Conservation (phyloP, 106 monocot genomes). For the Dendrobium officinale region DNA sequence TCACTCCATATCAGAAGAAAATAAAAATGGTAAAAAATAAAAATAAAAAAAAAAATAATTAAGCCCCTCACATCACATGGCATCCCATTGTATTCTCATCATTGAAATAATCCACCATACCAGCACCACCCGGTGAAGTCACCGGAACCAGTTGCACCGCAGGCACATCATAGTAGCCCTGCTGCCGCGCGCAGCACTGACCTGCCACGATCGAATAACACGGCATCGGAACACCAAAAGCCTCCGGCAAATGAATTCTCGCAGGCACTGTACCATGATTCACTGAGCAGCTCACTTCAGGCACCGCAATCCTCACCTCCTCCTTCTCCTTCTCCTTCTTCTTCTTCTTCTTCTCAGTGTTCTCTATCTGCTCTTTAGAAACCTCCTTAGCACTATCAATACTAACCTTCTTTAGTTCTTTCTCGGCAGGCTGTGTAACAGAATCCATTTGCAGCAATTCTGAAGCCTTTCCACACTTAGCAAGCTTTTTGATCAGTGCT, state of each 20-base stretch:
- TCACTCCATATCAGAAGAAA: neutral
- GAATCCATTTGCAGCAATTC: slow-evolving; percentile 22
- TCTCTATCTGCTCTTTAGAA: neutral
- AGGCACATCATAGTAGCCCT: neutral
- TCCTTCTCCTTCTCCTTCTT: neutral
- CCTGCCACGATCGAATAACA: neutral
- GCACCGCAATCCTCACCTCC: neutral
- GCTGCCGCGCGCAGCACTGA: neutral
- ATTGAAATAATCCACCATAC: slow-evolving; percentile 66
- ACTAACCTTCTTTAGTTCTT: slow-evolving; percentile 5
- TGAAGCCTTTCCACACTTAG: slow-evolving; percentile 57
- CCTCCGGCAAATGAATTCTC: neutral
- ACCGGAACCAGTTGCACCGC: neutral
- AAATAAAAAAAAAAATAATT: neutral
- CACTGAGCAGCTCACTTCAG: neutral
- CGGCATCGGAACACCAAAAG: neutral
- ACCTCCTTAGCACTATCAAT: neutral
- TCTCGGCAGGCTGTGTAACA: neutral
- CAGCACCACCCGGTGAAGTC: slow-evolving; percentile 13
- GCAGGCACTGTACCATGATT: slow-evolving; percentile 8
- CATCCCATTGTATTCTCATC: slow-evolving; percentile 84
- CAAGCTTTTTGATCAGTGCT: slow-evolving; percentile 54
- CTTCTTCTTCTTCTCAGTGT: neutral
- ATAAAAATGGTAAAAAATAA: neutral
- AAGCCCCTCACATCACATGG: slow-evolving; percentile 46